Evolutionary conservation across 2,329 filamentous ascomycete genomes (phyloP), one percentile per base, ranked within the genome.

Genomic region (Sporothrix pseudoabietina): DNA sequence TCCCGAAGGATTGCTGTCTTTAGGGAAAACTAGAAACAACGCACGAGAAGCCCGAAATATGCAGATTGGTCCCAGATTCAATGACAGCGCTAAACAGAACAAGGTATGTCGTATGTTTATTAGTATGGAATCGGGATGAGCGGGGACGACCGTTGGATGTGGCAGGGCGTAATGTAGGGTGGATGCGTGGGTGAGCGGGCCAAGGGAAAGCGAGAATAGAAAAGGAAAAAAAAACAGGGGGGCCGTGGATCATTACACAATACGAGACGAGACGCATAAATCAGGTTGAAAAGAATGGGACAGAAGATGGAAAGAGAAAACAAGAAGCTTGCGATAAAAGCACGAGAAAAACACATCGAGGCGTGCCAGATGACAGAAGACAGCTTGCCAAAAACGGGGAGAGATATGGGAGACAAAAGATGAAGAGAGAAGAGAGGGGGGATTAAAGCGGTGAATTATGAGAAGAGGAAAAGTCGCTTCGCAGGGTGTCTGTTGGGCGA

Each of bases 141-240:
- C 59, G 59, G 59, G 19, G 59, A 41, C 59, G 39, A 65, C 59
- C 59, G 59, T 65, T 65, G 35, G 57, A 61, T 39, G 57, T 55
- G 22, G 12, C 9, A 22, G 52, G 52, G 8, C 26, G 22, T 9
- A 55, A 14, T 2, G 52, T 55, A 10, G 52, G 12, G 52, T 26
- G 32, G 19, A 61, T 39, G 32, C 30, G 57, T 35, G 59, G 35
- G 39, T 39, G 59, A 41, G 59, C 10, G 59, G 59, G 59, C 32
- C 32, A 41, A 22, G n/a, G 4, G 39, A 61, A 35, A 57, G n/a
- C 26, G 26, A 26, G 4, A 61, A 61, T n/a, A 57, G 32, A 19
- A 19, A 41, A 26, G n/a, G 4, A 61, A 61, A 35, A 57, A 57
- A 16, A 19, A 19, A 41, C 32, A 41, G 35, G 35, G 59, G 59